Conservation (phyloP, 2,329 filamentous ascomycete species). For the Trematosphaeria pertusa region DNA sequence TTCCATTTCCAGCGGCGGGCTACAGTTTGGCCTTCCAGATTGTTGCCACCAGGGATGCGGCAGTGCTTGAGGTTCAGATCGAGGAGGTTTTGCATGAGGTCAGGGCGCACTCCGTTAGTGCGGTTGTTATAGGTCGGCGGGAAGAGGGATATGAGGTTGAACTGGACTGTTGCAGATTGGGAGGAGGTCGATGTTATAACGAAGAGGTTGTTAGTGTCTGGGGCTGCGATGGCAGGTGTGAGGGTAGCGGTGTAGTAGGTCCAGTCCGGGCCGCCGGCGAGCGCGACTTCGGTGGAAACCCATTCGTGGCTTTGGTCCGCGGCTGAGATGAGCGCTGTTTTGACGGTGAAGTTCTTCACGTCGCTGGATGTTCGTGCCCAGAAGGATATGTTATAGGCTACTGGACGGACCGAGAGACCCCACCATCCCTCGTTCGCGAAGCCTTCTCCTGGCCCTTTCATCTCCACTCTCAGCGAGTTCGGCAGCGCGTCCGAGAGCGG, state of each 20-base stretch:
- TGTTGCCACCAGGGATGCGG: conserved; percentile 58
- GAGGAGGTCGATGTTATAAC: conserved; percentile 53
- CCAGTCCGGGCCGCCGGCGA: conserved; percentile 46
- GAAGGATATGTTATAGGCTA: not conserved
- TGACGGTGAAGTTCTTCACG: not conserved
- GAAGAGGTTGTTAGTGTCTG: conserved; percentile 57
- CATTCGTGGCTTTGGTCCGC: not conserved
- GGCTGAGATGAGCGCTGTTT: not conserved
- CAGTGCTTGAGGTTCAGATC: conserved; percentile 49
- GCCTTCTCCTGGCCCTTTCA: not conserved
- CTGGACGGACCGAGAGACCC: not conserved
- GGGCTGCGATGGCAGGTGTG: conserved; percentile 18
- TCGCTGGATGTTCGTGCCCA: not conserved
- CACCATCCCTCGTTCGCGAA: not conserved
- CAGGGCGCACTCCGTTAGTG: conserved; percentile 55
- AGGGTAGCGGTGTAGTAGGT: conserved; percentile 16
- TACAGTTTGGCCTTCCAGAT: conserved; percentile 51
- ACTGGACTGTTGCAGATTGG: conserved; percentile 46
- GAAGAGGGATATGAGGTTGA: conserved; percentile 58
- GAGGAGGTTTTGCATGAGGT: conserved; percentile 53
- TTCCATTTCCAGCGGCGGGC: conserved; percentile 56
- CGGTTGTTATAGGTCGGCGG: conserved; percentile 59
- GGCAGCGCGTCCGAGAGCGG: not conserved
- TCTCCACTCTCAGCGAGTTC: not conserved
- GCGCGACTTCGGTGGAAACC: not conserved